Conservation (phyloP, 1,284 basidiomycete species). For the Leccinum pallidistipes region DNA sequence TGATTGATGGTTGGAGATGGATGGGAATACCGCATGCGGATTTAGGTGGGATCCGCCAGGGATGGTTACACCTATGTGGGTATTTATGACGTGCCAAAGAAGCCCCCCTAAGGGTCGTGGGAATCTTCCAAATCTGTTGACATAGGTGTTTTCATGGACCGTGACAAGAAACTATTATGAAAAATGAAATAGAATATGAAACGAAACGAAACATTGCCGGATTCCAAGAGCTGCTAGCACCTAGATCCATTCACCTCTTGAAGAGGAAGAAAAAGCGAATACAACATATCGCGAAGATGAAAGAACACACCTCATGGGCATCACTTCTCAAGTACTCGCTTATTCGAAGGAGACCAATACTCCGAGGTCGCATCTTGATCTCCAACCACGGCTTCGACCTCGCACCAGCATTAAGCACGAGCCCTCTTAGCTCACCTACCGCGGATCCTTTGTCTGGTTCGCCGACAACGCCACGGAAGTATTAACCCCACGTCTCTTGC, state of each 20-base stretch:
- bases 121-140: no score
- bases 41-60: no score
- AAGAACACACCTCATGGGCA: background rate
- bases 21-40: no score
- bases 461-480: background rate
- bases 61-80: no score
- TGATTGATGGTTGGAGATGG: no score
- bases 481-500: background rate
- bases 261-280: background rate
- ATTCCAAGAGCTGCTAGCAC: background rate
- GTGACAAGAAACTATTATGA: background rate
- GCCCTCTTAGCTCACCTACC: background rate
- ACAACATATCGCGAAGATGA: background rate
- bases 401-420: background rate
- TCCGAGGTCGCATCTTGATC: background rate
- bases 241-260: background rate
- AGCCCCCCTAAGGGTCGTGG: no score
- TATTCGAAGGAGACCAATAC: background rate
- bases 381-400: background rate
- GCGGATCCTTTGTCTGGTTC: background rate
- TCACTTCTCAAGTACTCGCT: background rate
- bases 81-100: no score
- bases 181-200: background rate
- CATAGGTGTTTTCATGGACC: no score
- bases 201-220: background rate